Evolutionary conservation across 192 early-diverging fungal species (phyloP), one percentile per base, ranked within the genome.

Genomic region (Lunasporangiospora selenospora): DNA sequence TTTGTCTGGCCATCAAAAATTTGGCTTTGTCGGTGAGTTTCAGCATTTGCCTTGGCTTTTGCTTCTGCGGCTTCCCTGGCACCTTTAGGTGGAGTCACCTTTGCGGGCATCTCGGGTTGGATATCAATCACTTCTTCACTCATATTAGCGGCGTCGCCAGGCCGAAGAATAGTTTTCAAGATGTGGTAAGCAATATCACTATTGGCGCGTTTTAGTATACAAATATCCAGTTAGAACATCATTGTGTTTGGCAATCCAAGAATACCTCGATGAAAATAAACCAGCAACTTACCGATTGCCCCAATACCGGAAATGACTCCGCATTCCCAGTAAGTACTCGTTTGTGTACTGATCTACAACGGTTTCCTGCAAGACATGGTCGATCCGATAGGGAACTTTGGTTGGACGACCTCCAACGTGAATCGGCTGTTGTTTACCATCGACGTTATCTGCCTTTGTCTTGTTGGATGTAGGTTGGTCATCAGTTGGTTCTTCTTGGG

Each of bases 271-370:
- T 9, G 0, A 46, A 10, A 45, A 23, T 38, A 47, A 13, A 18
- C 23, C 16, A 33, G 3, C 47, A 49, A 3, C 15, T 38, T 84
- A 80, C 66, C 79, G 81, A 46, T 78, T 84, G 13, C 76, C 81
- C 82, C 82, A 84, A 38, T 84, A 84, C 2, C 76, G 77, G 62
- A 84, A 84, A 67, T 84, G 82, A 16, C 80, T 80, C 18, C 82
- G 47, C 45, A 84, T 69, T 3, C 82, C 82, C 38, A 84, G 60
- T 10, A 84, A 62, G 38, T 84, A 84, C 55, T 84, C 82, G 43
- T 81, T 84, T 0, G 80, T 77, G 31, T 81, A 80, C 64, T 81
- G 81, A 32, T 79, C 78, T 44, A 81, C 78, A 12, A 80, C 65
- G 24, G 77, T 67, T 45, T 84, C 82, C 23, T 84, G 82, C 16